A percentile compares a stretch with the other conserved stretches of the same genome.
These are phyloP conservation scores for Kwoniella shivajii DNA, from an alignment of 1,284 basidiomycete genomes.

Conservation along the genomic window DNA sequence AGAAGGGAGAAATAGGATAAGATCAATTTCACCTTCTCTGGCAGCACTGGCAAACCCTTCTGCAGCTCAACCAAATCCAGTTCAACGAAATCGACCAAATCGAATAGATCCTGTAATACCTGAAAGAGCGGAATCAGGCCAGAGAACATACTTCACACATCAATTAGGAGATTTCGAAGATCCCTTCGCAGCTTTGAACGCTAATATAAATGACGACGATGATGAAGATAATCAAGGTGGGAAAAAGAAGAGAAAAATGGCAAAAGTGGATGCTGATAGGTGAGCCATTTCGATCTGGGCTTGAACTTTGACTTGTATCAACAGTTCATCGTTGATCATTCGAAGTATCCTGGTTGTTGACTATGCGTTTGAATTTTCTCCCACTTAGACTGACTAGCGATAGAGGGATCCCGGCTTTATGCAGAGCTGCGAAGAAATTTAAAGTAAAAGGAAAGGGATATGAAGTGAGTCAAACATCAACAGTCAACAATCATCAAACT, in stretches of 20 bases:
- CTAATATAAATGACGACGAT: slow-evolving; percentile 11
- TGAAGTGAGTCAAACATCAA: slow-evolving; percentile 64
- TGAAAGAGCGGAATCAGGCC: not conserved
- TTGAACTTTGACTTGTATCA: not conserved
- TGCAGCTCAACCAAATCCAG: not conserved
- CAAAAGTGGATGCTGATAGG: slow-evolving; percentile 70
- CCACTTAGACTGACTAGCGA: slow-evolving; percentile 63
- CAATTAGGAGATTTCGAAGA: slow-evolving; percentile 10
- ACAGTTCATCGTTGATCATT: not conserved
- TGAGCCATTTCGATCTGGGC: slow-evolving; percentile 48
- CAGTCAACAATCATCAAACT: not conserved
- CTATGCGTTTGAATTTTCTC: not conserved
- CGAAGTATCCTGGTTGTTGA: not conserved
- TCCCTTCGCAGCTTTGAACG: slow-evolving; percentile 15
- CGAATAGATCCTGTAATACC: not conserved
- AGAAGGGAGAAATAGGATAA: not conserved
- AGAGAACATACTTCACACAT: not conserved
- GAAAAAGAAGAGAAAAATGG: slow-evolving; percentile 59
- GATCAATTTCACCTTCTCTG: slow-evolving; percentile 3
- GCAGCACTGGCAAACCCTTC: not conserved
- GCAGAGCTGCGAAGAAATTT: slow-evolving; percentile 72
- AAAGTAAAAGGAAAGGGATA: slow-evolving; percentile 81
- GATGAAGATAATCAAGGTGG: slow-evolving; percentile 30
- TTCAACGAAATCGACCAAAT: not conserved
- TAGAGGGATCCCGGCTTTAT: slow-evolving; percentile 74